Percentiles rank a stretch among this genome's conserved stretches.
phyloP scores from a whole-genome alignment of 1,284 basidiomycete genomes.

The Golubevia sp. region DNA sequence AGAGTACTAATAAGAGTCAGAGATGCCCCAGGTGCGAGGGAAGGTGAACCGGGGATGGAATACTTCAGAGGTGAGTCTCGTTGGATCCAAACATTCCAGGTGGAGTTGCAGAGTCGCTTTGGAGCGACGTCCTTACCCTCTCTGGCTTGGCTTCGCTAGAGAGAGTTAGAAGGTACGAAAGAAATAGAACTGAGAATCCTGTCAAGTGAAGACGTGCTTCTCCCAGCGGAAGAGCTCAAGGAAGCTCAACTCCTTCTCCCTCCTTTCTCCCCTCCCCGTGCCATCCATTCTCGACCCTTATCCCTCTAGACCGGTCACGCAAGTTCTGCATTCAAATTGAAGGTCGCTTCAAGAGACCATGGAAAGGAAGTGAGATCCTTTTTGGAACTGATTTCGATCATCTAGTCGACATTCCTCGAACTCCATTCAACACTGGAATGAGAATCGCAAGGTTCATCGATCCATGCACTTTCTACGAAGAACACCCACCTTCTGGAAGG shows the following conservation, averaged over 20 bases:
- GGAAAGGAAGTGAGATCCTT: constrained; percentile 44
- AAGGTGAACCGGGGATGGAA: constrained; percentile 45
- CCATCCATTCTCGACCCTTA: constrained; percentile 24
- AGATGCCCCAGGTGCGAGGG: constrained; percentile 42
- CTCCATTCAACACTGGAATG: constrained; percentile 63
- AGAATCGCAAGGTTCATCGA: constrained; percentile 62
- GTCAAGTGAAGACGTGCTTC: no score
- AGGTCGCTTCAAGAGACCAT: constrained; percentile 61
- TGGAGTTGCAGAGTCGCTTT: no score
- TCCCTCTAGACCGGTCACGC: constrained; percentile 55
- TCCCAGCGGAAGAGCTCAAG: no score
- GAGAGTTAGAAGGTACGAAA: no score
- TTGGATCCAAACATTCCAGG: no score
- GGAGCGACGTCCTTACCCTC: no score
- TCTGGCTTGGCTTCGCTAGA: no score
- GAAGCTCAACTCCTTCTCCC: background rate
- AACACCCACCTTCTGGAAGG: constrained; percentile 58
- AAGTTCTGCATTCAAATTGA: constrained; percentile 64
- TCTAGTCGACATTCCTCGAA: constrained; percentile 53
- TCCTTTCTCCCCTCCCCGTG: constrained; percentile 14
- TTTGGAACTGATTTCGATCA: constrained; percentile 54
- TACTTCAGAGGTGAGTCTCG: constrained; percentile 32
- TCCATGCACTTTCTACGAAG: constrained; percentile 54
- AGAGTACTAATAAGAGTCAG: constrained; percentile 52
- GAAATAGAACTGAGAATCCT: no score